phyloP scores from a whole-genome alignment of 1,284 basidiomycete genomes.

The Trichosporon sp. region DNA sequence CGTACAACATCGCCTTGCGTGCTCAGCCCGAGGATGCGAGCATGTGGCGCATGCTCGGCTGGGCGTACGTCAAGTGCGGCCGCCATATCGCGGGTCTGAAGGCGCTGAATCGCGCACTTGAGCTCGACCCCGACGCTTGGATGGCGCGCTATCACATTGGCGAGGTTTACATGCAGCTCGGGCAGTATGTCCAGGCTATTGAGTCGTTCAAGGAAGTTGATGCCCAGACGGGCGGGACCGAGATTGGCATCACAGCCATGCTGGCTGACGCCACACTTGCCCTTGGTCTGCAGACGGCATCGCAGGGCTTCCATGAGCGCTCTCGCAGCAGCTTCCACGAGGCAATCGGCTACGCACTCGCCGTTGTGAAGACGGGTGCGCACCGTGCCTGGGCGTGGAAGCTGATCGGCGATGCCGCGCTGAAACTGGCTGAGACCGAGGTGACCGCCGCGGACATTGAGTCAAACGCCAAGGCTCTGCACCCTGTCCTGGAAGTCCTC shows the following conservation, averaged over 20 bases:
- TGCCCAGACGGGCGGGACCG: conserved; percentile 50
- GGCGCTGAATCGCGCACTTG: conserved; percentile 68
- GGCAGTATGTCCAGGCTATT: conserved; percentile 70
- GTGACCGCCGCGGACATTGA: conserved; percentile 34
- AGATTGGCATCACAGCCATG: conserved; percentile 63
- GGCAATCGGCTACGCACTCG: conserved; percentile 57
- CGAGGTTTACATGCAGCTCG: conserved; percentile 75
- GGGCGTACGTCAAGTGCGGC: conserved; percentile 83
- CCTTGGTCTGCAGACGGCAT: conserved; percentile 61
- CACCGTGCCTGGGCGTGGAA: conserved; percentile 82
- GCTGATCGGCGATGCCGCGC: conserved; percentile 69
- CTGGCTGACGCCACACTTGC: conserved; percentile 67
- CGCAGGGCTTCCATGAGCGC: conserved; percentile 65
- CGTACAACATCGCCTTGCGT: conserved; percentile 82
- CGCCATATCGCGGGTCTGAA: conserved; percentile 85
- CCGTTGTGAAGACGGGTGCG: conserved; percentile 55
- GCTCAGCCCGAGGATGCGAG: conserved; percentile 69
- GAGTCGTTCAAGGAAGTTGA: conserved; percentile 61
- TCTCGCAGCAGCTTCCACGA: conserved; percentile 66
- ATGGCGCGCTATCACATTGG: conserved; percentile 76
- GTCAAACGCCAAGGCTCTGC: conserved; percentile 28
- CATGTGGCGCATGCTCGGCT: conserved; percentile 85
- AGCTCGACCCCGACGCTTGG: conserved; percentile 71
- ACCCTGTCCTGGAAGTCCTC: conserved; percentile 36
- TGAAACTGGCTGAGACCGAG: conserved; percentile 55